Evolutionary conservation across 441 rosid species (phyloP), one percentile per base, ranked within the genome.

Genomic region (Erodium texanum): DNA sequence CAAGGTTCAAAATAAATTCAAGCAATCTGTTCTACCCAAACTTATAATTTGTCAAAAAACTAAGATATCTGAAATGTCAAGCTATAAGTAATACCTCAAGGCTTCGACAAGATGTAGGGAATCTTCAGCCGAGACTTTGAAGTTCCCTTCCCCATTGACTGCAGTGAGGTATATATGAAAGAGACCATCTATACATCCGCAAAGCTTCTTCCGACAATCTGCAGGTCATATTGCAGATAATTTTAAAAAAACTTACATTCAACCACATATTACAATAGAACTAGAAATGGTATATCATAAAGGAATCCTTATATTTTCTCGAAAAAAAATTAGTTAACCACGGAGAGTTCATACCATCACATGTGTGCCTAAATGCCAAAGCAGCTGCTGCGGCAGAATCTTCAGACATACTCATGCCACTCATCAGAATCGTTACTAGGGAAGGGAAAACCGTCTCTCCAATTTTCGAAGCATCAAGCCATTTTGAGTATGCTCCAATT

Each of bases 351-450:
- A 7, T 89, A 94, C 97, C 99, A 78, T 88, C 91, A 80, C 99
- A 94, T 38, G 88, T 86, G 77, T 94, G 95, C 68, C 92, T 86
- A 82, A 94, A 94, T 66, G 99, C 97, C 79, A 92, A 72, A 75
- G 99, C 96, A 66, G 99, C 99, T 74, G 99, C 90, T 16, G 99
- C 99, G 20, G 98, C 99, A 48, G 96, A 89, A 80, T 94, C 98
- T 85, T 94, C 97, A 41, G 96, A 92, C 70, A 84, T 85, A 68
- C 93, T 89, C 99, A 94, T 92, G 81, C 96, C 98, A 19, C 79
- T 87, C 88, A 89, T 80, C 68, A 94, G 98, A 73, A 89, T 81
- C 71, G 79, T 82, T 75, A 92, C 86, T 61, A 94, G 85, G 20
- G 87, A 84, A 66, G 97, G 85, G 80, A 94, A 77, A 75, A 88